Evolutionary conservation across 2,329 filamentous ascomycete genomes (phyloP), one percentile per base, ranked within the genome.

Genomic region (Arthroderma sp.): DNA sequence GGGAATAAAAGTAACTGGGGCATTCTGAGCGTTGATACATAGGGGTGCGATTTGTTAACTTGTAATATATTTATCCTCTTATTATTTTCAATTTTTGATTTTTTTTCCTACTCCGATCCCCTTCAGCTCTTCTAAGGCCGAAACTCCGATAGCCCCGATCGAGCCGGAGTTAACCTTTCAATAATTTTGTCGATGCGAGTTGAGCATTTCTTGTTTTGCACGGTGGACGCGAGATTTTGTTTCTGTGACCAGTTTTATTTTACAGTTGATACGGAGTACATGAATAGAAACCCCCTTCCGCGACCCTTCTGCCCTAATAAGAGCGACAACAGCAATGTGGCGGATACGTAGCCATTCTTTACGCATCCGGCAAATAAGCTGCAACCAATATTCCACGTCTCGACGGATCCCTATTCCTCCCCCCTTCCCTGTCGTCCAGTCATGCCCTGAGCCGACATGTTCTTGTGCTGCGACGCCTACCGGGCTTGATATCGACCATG

Each of bases 391-490:
- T 55, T 41, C 55, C 15, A 43, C 49, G 8, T 60, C 59, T 25
- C 59, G 61, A 25, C 68, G 67, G 15, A 62, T 73, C 1, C 63
- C 69, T 7, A 72, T 73, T 8, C 70, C 70, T 28, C 69, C 70
- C 17, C 70, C 71, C 0, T 76, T 79, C 52, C 77, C 78, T 7
- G 68, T 78, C 8, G 73, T 74, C 17, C 73, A 77, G 55, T 66
- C 74, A 55, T 95, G 90, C 67, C 90, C 91, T 1, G 77, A 83
- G 37, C 83, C 89, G 62, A 88, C 82, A 62, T 95, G 90, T 72
- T 70, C 78, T 11, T 95, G 89, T 71, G 81, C 84, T n/a, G 73
- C 80, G 1, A 85, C 86, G 73, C 85, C 85, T 1, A 73, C 78
- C 6, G 84, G 81, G 2, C 77, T 94, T 15, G 81, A 84, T 21